These are phyloP conservation scores for Metschnikowia arizonensis DNA, from an alignment of 805 yeast genomes.

Conservation along the genomic window DNA sequence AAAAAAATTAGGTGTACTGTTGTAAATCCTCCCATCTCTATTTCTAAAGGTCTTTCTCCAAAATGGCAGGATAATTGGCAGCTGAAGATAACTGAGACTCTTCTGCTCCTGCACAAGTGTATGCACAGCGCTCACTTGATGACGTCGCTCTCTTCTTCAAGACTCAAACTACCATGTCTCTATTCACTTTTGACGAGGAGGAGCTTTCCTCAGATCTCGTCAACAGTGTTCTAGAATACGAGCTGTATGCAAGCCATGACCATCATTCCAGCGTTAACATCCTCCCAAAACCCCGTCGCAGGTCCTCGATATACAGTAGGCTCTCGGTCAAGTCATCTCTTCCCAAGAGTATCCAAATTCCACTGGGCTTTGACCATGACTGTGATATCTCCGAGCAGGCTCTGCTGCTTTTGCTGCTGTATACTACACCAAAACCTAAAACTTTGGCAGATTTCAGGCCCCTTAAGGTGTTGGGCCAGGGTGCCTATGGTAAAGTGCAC, in stretches of 20 bases:
- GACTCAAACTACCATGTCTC: constrained; percentile 10
- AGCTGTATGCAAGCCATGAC: not conserved
- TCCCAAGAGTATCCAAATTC: constrained; percentile 15
- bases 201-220: constrained; percentile 14
- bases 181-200: constrained; percentile 19
- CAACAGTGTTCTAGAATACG: constrained; percentile 7
- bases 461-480: constrained; percentile 41
- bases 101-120: not conserved
- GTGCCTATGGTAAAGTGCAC: constrained; percentile 42
- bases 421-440: constrained; percentile 16
- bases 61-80: too few species aligned
- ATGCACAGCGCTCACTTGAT: not conserved
- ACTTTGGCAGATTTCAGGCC: constrained; percentile 39
- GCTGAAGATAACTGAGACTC: not conserved
- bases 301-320: constrained; percentile 18
- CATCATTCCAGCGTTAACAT: not conserved
- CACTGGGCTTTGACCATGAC: constrained; percentile 14
- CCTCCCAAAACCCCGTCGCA: constrained; percentile 7
- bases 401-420: too few species aligned
- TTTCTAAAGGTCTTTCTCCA: not conserved
- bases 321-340: constrained; percentile 17
- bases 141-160: not conserved
- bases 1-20: too few species aligned
- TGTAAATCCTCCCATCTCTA: too few species aligned
- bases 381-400: not conserved